Evolutionary conservation across 371 early-diverging fungal species (phyloP), one percentile per base, ranked within the genome.

Genomic region (Conidiobolus incongruus): DNA sequence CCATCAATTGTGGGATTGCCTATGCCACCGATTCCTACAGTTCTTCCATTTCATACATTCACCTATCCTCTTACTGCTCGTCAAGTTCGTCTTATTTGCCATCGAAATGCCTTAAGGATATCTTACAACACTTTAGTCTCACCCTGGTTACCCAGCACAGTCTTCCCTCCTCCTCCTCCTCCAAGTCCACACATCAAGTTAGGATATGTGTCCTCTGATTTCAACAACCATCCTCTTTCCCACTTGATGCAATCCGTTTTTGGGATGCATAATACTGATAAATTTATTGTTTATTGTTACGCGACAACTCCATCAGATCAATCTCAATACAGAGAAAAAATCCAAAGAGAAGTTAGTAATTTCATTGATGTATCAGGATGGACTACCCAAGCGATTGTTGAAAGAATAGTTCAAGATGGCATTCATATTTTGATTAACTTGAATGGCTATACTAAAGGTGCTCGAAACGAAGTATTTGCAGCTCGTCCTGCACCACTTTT

Each of bases 161-260:
- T 81, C 0, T 81, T 78, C 42, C 77, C 80, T 10, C 80, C 82
- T 2, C 87, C 88, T 3, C 69, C 75, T 11, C 75, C 79, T 3
- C 71, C 79, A 1, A 23, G 53, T 8, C 70, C 73, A 1, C 62
- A 66, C 11, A 48, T 77, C 19, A 68, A 67, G 49, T 56, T 92
- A 19, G 92, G 90, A 16, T 92, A 92, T 49, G 70, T 92, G 4
- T 82, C 83, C 22, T 83, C 84, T 2, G 92, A 92, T 50, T 88
- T 92, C 48, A 81, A 76, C 56, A 83, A 89, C 51, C 92, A 92
- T 52, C 88, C 92, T 4, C 55, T 89, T 21, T 70, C 87, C 13
- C 89, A 89, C 56, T 54, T 92, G 51, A 87, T 88, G 89, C 87
- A 85, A 59, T 82, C 82, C 0, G 86, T 89, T 11, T 92, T 89